These are phyloP conservation scores for Ceratocystis huliohia DNA, from an alignment of 2,329 filamentous ascomycete species.

Conservation along the genomic window DNA sequence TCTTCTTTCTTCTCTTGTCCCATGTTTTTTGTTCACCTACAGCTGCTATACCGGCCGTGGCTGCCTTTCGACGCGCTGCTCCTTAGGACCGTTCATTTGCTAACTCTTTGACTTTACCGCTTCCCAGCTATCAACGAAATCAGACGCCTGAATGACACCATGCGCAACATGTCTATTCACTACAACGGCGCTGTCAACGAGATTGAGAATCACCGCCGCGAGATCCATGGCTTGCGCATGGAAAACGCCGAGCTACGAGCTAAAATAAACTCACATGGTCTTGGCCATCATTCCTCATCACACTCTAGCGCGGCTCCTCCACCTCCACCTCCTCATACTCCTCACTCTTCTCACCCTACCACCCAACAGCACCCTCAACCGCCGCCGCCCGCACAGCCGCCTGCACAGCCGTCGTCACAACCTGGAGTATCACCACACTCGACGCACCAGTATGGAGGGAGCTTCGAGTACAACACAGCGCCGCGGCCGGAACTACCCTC, in stretches of 20 bases:
- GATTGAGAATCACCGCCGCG: slow-evolving; percentile 37
- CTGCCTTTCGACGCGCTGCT: neutral
- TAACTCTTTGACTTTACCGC: neutral
- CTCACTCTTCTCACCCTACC: slow-evolving; percentile 18
- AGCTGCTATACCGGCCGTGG: too few species aligned
- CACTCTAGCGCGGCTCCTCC: slow-evolving; percentile 25
- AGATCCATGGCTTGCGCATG: slow-evolving; percentile 36
- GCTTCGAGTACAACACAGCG: slow-evolving; percentile 23
- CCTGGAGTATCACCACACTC: slow-evolving; percentile 24
- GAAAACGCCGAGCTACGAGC: slow-evolving; percentile 38
- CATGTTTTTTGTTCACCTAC: neutral
- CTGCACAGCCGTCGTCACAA: slow-evolving; percentile 12
- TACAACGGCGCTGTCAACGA: slow-evolving; percentile 34
- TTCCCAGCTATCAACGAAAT: slow-evolving; percentile 49
- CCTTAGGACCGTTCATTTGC: slow-evolving; percentile 6
- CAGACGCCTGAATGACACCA: slow-evolving; percentile 40
- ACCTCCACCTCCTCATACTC: slow-evolving; percentile 26
- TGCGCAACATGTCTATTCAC: slow-evolving; percentile 36
- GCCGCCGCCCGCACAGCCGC: too few species aligned
- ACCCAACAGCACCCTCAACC: slow-evolving; percentile 17
- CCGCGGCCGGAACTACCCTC: slow-evolving; percentile 37
- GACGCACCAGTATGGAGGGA: slow-evolving; percentile 25
- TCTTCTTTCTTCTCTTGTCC: neutral
- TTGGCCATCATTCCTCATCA: slow-evolving; percentile 6
- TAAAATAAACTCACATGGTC: slow-evolving; percentile 23